Base-by-base conservation (phyloP, 2,329 filamentous ascomycete species). In the Aspergillus sojae region DNA sequence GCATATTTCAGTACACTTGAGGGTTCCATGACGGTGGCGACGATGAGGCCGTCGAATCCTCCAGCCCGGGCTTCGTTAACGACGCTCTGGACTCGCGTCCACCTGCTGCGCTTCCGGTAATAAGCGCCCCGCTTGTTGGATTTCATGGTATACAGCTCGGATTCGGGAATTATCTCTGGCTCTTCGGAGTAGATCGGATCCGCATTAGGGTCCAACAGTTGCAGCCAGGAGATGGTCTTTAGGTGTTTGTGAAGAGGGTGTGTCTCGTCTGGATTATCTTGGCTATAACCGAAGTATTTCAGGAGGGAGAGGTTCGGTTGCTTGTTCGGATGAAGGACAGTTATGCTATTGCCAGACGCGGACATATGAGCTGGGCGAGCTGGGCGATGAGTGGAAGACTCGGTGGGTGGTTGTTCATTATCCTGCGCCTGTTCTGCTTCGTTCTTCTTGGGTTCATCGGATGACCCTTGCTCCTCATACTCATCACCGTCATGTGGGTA, bases 241-340 rank as follows among this genome's bases (percentile, higher is more conserved):
- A 99, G 87, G 74, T 95, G 90, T 19, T 86, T 89, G 77, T 90
- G 86, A 12, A 99, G 87, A 0, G 95, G 94, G 74, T 98, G 95
- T 0, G 81, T 77, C 28, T 88, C 82, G 16, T 85, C 82, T 60
- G 83, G 88, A 65, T 87, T 88, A 63, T 86, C 85, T 68, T 85
- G 82, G 78, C 96, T 93, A 80, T 89, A 98, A 76, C 88, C 88
- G 80, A 96, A 98, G 82, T 97, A 96, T 75, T 92, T 92, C 23
- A 99, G 85, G 56, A 95, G 86, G 21, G 89, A 89, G 63, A 98
- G 87, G 75, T 97, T 98, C 92, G 87, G 64, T 89, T 94, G 79
- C 93, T 97, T 65, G 85, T 88, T 57, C 79, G 82, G 32, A 88
- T 88, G 72, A 86, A 92, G 68, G 46, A 78, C 63, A 14, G 72